Evolutionary conservation across 2,329 filamentous ascomycete genomes (phyloP), one percentile per base, ranked within the genome.

Genomic region (Magnaporthiopsis rhizophila): DNA sequence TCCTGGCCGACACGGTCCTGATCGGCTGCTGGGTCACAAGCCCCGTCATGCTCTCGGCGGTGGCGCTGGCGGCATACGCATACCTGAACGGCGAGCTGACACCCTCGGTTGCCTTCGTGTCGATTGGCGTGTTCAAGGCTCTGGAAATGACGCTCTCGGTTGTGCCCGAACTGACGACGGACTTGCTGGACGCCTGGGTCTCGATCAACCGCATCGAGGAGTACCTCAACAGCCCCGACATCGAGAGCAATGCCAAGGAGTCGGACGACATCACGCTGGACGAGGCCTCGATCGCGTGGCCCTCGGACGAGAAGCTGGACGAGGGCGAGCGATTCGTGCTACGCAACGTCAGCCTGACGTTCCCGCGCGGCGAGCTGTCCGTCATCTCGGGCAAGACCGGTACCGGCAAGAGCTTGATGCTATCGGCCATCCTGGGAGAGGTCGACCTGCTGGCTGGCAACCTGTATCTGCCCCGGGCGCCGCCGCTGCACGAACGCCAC

Each of bases 381-480:
- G 83, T 93, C 18, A 86, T 94, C 45, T 90, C 89, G 3, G 90
- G 90, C 0, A 88, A 88, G 71, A 94, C 90, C 0, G 90, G 91
- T 0, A 86, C 86, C 11, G 91, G 91, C 21, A 94, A 94, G 77
- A 91, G 87, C 73, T 76, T 94, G 56, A 77, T 95, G 67, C 80
- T 95, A 8, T 84, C 89, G 0, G 84, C 89, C 0, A 85, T 94
- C 32, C 81, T 94, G 5, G 90, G 90, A 2, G 91, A 94, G 74
- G 86, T 86, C 2, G 90, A 93, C 66, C 71, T 92, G 2, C 73
- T 93, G 0, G 74, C 78, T 0, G 90, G 90, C 1, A 79, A 76
- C 5, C 78, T 94, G 62, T 81, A 81, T 45, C 78, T 84, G 2
- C 86, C 86, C 0, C 73, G 71, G 21, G 76, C 83, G 0, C 82